Base-by-base conservation (phyloP, 2,329 filamentous ascomycete genomes). In the Arthroderma uncinatum region DNA sequence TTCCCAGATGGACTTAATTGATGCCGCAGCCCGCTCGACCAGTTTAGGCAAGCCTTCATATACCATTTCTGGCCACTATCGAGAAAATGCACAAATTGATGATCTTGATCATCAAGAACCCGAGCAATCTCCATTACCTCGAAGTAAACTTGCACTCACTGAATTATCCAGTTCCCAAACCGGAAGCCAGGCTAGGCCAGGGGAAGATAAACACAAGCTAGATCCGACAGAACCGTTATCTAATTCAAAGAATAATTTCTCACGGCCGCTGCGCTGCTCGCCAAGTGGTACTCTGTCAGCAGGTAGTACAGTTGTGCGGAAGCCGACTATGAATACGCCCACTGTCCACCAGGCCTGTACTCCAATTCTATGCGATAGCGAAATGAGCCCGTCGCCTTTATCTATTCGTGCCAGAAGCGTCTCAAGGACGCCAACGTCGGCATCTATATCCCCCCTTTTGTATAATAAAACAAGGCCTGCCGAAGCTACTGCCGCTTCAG, bases 51-150 rank as follows among this genome's bases (percentile, higher is more conserved):
- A 50, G 19, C 33, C 52, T 19, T 28, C 33, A 25, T 37, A 56
- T 33, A 1, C 25, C 14, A 48, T 54, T 21, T 9, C 14, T 36
- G 48, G 55, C 12, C 68, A 69, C 57, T 66, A 61, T 48, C 63
- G 67, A 55, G 69, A 71, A 57, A 56, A 62, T 44, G 64, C 69
- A 12, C 64, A 70, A 55, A 63, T 67, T 23, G 23, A 53, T 23
- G 19, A 14, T 16, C 36, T 64, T 37, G 60, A 25, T 25, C 47
- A 25, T 10, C 21, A 50, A 30, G 25, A 33, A 57, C 28, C 14
- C 4, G 12, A 12, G 21, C 2, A 14, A 5, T 25, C 23, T 16
- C 10, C 23, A 7, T 25, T 50, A 4, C n/a, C 47, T 33, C 47
- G n/a, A 30, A 30, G 14, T 30, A 50, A 30, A 16, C 28, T 30